A percentile compares a stretch with the other conserved stretches of the same genome.
phyloP scores from a whole-genome alignment of 202 grass and related monocot genomes.

The Panicum virgatum region DNA sequence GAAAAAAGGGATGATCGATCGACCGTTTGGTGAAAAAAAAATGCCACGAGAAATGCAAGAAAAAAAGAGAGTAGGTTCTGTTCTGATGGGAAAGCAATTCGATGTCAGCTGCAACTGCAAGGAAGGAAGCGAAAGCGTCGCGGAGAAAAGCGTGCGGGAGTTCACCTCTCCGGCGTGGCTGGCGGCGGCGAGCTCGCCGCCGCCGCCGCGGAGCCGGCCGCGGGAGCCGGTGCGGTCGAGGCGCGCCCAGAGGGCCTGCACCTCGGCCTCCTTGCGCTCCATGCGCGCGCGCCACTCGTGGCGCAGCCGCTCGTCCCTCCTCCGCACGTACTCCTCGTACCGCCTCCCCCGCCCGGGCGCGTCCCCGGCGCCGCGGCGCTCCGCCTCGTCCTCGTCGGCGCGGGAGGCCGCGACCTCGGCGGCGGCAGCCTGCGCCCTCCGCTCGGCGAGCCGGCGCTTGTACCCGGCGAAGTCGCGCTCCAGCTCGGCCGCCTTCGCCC shows the following conservation, averaged over 20 bases:
- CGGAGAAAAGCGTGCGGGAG: neutral
- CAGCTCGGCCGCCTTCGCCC: conserved; percentile 71
- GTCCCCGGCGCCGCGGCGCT: neutral
- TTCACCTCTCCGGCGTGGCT: conserved; percentile 24
- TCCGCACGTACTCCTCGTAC: conserved; percentile 62
- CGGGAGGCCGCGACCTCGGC: neutral
- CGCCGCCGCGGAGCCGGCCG: neutral
- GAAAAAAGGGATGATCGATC: neutral
- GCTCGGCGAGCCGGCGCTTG: conserved; percentile 48
- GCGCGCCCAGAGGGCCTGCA: conserved; percentile 59
- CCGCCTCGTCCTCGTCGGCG: neutral
- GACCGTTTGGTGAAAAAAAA: neutral
- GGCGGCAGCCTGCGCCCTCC: neutral
- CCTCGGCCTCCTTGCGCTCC: conserved; percentile 63
- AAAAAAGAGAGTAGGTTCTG: neutral
- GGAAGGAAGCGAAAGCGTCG: neutral
- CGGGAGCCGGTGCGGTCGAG: conserved; percentile 42
- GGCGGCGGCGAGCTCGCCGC: neutral
- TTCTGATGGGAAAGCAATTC: neutral
- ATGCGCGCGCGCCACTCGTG: conserved; percentile 55
- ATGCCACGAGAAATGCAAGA: neutral
- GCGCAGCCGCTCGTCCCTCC: conserved; percentile 64
- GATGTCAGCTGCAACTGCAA: neutral
- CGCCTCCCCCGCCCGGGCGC: conserved; percentile 38
- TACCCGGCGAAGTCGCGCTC: conserved; percentile 65